Percentiles rank a stretch among this genome's conserved stretches.
Conservation (phyloP, 2,329 filamentous ascomycete genomes). For the Diaporthe nobilis region DNA sequence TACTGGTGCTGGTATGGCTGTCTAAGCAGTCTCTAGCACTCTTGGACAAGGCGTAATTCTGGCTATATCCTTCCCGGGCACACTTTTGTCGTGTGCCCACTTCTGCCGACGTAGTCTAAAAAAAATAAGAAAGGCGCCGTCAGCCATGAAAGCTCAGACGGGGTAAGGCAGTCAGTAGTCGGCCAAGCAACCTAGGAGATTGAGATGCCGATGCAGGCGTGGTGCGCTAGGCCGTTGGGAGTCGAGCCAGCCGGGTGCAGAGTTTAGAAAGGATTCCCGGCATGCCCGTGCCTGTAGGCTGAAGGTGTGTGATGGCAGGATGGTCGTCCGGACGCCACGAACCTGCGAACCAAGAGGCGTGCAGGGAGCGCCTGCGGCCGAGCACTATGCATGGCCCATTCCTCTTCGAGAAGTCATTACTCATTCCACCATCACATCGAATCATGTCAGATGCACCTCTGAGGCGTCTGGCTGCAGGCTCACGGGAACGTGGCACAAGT, state of each 20-base stretch:
- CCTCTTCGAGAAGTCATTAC: conserved; percentile 34
- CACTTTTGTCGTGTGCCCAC: not conserved
- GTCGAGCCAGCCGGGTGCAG: conserved; percentile 3
- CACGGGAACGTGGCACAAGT: conserved; percentile 15
- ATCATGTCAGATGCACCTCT: conserved; percentile 27
- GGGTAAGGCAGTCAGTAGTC: not conserved
- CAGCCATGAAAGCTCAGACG: conserved; percentile 13
- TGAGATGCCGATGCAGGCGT: conserved; percentile 32
- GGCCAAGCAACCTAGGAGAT: not conserved
- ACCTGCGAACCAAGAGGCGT: conserved; percentile 17
- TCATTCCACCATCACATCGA: conserved; percentile 33
- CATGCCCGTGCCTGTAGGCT: conserved; percentile 21
- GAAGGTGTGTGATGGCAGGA: conserved; percentile 19
- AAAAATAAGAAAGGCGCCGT: not conserved
- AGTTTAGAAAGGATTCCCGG: conserved; percentile 33
- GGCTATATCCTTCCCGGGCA: not conserved
- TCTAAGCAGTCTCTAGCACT: not conserved
- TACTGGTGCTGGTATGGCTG: not conserved
- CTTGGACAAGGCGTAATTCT: not conserved
- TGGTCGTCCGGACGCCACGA: conserved; percentile 18
- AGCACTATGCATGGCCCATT: conserved; percentile 22
- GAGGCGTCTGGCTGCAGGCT: conserved; percentile 6
- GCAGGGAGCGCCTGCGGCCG: conserved; percentile 21
- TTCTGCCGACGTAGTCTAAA: conserved; percentile 4
- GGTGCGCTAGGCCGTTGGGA: conserved; percentile 16